Conservation (phyloP, 2,329 filamentous ascomycete species). For the Tolypocladium sp. region DNA sequence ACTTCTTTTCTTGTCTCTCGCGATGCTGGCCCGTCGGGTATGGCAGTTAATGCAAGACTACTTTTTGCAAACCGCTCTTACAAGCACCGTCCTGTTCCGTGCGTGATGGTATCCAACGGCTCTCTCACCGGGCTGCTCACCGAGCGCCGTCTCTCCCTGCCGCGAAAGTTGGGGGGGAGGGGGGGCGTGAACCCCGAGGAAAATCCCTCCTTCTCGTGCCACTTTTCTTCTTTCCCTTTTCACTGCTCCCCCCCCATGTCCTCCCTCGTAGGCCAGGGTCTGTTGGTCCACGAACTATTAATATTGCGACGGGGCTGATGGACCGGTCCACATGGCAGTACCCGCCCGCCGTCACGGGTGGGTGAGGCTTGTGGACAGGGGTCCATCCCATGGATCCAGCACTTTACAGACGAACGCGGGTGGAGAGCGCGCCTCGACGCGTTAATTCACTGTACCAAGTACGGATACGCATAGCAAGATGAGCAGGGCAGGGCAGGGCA, state of each 20-base stretch:
- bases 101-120: too few relatives aligned
- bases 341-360: background rate
- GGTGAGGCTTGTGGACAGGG: background rate
- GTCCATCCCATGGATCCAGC: background rate
- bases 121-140: background rate
- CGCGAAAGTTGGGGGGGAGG: too few relatives aligned
- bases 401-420: background rate
- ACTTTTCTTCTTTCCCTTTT: background rate
- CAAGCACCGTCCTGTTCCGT: background rate
- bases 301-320: background rate
- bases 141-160: background rate
- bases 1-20: background rate
- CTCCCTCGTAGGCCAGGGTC: background rate
- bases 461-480: too few relatives aligned
- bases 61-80: too few relatives aligned
- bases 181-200: background rate
- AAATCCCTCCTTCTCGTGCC: background rate
- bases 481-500: too few relatives aligned
- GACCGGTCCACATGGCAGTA: background rate
- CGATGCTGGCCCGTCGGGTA: background rate
- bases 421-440: background rate
- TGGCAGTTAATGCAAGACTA: background rate
- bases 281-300: background rate
- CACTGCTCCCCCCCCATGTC: background rate
- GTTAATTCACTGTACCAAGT: background rate